Evolutionary conservation across 2,329 filamentous ascomycete species (phyloP).

Genomic region (Bipolaris victoriae): DNA sequence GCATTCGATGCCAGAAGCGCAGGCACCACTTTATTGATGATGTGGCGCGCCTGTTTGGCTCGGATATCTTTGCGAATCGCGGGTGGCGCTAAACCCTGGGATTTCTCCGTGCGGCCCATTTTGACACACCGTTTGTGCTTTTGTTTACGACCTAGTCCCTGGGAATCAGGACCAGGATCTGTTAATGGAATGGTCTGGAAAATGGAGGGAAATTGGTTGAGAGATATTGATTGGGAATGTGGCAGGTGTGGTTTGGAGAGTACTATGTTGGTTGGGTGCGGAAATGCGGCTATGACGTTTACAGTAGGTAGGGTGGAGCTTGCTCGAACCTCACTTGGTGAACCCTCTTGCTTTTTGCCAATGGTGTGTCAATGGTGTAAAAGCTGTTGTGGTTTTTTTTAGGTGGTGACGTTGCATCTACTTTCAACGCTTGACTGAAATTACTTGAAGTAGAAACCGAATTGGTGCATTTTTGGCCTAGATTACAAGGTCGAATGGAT

Average conservation of each 20-base stretch:
- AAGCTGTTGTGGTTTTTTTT: background rate
- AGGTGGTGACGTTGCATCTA: background rate
- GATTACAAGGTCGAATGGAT: too few species aligned
- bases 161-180: background rate
- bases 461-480: too few species aligned
- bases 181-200: background rate
- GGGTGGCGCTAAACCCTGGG: conserved; percentile 47
- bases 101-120: conserved; percentile 49
- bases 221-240: background rate
- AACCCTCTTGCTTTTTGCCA: background rate
- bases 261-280: conserved; percentile 15
- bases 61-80: conserved; percentile 49
- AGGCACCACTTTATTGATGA: conserved; percentile 66
- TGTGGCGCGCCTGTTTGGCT: conserved; percentile 62
- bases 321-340: background rate
- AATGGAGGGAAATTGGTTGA: background rate
- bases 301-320: conserved; percentile 3
- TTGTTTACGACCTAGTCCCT: background rate
- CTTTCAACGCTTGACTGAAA: background rate
- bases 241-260: conserved; percentile 7
- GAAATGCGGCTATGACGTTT: conserved; percentile 12
- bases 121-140: background rate
- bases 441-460: too few species aligned
- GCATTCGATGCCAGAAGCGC: conserved; percentile 60
- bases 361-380: too few species aligned